Evolutionary conservation across 768 basidiomycete species (phyloP), one percentile per base, ranked within the genome.

Genomic region (Auricularia auricula-judae): DNA sequence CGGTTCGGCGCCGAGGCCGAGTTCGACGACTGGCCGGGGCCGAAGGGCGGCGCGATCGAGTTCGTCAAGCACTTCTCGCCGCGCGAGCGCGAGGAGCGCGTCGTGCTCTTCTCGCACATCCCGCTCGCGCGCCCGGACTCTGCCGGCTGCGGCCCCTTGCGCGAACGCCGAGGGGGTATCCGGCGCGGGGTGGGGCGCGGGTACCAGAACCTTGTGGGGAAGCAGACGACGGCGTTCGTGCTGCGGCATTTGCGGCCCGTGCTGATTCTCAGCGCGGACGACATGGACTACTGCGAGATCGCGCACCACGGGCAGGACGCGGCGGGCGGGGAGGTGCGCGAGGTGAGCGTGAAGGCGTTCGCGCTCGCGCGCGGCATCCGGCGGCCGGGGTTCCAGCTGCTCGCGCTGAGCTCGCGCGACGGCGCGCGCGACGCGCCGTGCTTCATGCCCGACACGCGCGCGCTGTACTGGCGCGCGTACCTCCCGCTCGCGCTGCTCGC

Each of bases 271-370:
- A 93, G 91, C 68, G 96, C 92, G 4, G 93, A 98, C 73, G 94
- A 98, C 71, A 94, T 97, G 72, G 96, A 98, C 70, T 93, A 95
- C 68, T 98, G 96, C 74, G 91, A 91, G 76, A 84, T 86, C 70
- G 77, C 78, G 71, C 84, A 87, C 65, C 29, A 29, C 29, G 29
- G 29, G 29, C 29, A 29, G 29, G 29, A 29, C 29, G 29, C 29
- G 29, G 42, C 39, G 67, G 18, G 62, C 68, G 43, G 70, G 64
- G 43, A 74, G 42, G 76, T 84, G 12, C 82, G 80, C 62, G 95
- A 98, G 76, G 81, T 95, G 21, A 90, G 92, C 0, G 83, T 98
- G 70, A 97, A 93, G 73, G 88, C 92, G 2, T 80, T 97, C 70
- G 93, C 92, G 12, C 91, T 94, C 80, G 89, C 87, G 3, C 91